A percentile compares a stretch with the other conserved stretches of the same genome.
These are phyloP conservation scores for Deinandra increscens DNA, from an alignment of 129 eudicot genomes.

Conservation along the genomic window DNA sequence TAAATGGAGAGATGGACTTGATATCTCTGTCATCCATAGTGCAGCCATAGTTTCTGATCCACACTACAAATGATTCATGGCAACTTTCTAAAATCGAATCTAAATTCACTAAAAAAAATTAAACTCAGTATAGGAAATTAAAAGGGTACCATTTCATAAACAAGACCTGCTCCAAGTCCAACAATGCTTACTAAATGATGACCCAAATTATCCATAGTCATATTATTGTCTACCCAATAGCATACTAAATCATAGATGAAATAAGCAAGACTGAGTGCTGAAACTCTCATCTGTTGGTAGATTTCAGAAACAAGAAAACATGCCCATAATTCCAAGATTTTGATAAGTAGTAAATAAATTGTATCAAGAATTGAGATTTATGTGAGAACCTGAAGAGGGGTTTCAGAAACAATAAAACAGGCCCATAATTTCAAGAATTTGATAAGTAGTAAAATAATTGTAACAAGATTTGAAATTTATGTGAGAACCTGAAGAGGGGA, in stretches of 20 bases:
- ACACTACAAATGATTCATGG: no score
- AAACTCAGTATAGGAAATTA: neutral
- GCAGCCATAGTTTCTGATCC: no score
- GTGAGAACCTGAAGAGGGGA: no score
- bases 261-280: no score
- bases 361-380: neutral
- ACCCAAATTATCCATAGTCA: constrained; percentile 33
- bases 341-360: neutral
- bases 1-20: no score
- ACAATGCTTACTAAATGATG: constrained; percentile 83
- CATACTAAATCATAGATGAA: no score
- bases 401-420: neutral
- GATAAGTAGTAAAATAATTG: neutral
- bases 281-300: no score
- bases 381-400: no score
- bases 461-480: neutral
- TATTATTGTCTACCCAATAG: no score
- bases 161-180: constrained; percentile 75
- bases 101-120: neutral
- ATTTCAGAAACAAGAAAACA: neutral
- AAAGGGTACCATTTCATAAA: constrained; percentile 61
- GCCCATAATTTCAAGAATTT: neutral
- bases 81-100: no score
- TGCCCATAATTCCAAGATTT: neutral
- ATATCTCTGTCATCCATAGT: no score